A percentile compares a stretch with the other conserved stretches of the same genome.
Evolutionary conservation across 306 rosid species (phyloP).

Genomic region (Arachis hypogaea): DNA sequence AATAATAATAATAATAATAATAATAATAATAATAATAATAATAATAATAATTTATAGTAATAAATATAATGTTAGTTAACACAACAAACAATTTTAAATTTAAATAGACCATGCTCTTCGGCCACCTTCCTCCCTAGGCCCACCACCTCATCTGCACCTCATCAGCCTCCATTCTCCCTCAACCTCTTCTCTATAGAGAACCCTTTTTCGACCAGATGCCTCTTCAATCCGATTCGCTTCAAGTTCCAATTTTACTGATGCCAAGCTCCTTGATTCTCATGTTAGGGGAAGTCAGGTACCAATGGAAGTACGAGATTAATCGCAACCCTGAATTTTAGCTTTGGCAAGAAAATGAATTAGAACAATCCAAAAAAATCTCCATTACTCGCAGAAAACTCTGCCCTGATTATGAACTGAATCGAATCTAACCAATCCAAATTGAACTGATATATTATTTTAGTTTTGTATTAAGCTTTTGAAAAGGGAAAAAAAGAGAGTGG

Average conservation of each 20-base stretch:
- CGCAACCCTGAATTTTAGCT: constrained; percentile 71
- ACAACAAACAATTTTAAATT: too few relatives aligned
- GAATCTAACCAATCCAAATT: too few relatives aligned
- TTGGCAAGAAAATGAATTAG: constrained; percentile 66
- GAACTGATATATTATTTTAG: not conserved
- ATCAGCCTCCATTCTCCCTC: constrained; percentile 43
- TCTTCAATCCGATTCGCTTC: too few relatives aligned
- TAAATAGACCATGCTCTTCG: constrained; percentile 69
- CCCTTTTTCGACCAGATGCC: constrained; percentile 81
- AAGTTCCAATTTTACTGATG: constrained; percentile 58
- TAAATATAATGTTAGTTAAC: too few relatives aligned
- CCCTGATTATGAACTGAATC: constrained; percentile 11
- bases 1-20: too few relatives aligned
- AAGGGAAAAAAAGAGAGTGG: not conserved
- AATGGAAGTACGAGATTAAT: constrained; percentile 88
- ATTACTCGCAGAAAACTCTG: constrained; percentile 85
- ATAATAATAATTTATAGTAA: too few relatives aligned
- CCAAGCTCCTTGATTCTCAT: constrained; percentile 77
- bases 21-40: too few relatives aligned
- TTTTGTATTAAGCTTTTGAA: not conserved
- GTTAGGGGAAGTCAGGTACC: constrained; percentile 87
- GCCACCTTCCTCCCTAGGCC: constrained; percentile 80
- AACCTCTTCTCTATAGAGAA: constrained; percentile 53
- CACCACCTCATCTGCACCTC: constrained; percentile 46
- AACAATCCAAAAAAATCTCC: constrained; percentile 66